These are phyloP conservation scores for Alternaria dauci DNA, from an alignment of 2,329 filamentous ascomycete genomes.

Conservation along the genomic window DNA sequence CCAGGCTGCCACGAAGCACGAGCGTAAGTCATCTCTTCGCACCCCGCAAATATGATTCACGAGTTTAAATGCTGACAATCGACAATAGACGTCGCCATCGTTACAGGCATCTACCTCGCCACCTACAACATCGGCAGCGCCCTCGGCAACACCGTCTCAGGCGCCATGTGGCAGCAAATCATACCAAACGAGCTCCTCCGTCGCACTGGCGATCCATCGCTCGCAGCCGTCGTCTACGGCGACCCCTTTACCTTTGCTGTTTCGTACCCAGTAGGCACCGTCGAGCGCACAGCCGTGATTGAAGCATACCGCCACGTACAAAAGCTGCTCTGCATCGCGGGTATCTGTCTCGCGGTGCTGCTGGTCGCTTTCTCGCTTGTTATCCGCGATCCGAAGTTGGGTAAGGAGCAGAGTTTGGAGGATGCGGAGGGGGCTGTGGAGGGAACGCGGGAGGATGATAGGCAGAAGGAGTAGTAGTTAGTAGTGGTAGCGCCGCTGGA, in stretches of 20 bases:
- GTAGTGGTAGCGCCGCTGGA: not conserved
- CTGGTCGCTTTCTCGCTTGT: slow-evolving; percentile 57
- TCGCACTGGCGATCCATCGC: slow-evolving; percentile 52
- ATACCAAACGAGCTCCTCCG: slow-evolving; percentile 55
- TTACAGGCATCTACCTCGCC: slow-evolving; percentile 70
- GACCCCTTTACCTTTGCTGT: slow-evolving; percentile 52
- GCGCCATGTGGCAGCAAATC: slow-evolving; percentile 68
- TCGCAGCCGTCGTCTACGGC: slow-evolving; percentile 53
- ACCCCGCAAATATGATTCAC: too few relatives aligned
- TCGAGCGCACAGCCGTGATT: slow-evolving; percentile 55
- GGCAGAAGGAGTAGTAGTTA: not conserved
- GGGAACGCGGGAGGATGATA: not conserved
- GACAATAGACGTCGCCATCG: slow-evolving; percentile 63
- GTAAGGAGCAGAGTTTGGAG: slow-evolving; percentile 56
- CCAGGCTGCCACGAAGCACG: slow-evolving; percentile 60
- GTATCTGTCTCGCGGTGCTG: slow-evolving; percentile 59
- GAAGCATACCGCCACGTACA: slow-evolving; percentile 58
- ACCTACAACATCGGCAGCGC: slow-evolving; percentile 71
- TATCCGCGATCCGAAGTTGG: slow-evolving; percentile 58
- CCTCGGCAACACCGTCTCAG: slow-evolving; percentile 67
- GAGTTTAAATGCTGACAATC: not conserved
- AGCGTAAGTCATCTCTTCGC: slow-evolving; percentile 39
- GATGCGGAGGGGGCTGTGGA: slow-evolving; percentile 47
- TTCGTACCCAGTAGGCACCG: slow-evolving; percentile 56
- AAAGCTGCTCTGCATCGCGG: slow-evolving; percentile 59